These are phyloP conservation scores for Sclerotinia subarctica DNA, from an alignment of 2,329 filamentous ascomycete genomes.

Conservation along the genomic window DNA sequence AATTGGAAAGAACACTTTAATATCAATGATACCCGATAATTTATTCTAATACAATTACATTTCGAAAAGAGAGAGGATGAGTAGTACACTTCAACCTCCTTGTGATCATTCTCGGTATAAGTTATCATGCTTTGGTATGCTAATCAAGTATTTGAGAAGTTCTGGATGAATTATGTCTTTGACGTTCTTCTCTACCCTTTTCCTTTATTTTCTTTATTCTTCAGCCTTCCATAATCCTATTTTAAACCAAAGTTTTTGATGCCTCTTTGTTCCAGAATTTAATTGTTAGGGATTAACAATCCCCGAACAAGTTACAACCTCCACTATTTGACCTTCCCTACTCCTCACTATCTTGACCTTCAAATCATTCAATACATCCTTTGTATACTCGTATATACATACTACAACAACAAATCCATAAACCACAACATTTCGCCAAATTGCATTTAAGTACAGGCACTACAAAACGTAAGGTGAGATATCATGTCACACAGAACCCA, in stretches of 20 bases:
- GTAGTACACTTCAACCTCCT: neutral
- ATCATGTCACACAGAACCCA: neutral
- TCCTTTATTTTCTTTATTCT: neutral
- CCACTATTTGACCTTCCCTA: neutral
- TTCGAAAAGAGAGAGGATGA: neutral
- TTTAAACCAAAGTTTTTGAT: neutral
- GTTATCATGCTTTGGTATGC: neutral
- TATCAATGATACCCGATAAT: slow-evolving; percentile 20
- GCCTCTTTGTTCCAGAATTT: neutral
- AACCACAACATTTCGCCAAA: neutral
- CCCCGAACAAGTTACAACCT: neutral
- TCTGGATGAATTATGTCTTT: neutral
- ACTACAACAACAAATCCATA: neutral
- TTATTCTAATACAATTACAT: slow-evolving; percentile 10
- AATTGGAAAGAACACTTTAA: slow-evolving; percentile 18
- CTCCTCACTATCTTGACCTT: neutral
- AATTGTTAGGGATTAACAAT: neutral
- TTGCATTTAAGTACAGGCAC: neutral
- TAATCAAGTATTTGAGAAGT: neutral
- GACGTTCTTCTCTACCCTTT: neutral
- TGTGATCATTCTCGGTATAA: neutral
- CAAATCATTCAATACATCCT: neutral
- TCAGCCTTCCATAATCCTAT: neutral
- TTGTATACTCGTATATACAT: neutral
- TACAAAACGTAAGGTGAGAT: neutral